phyloP scores from a whole-genome alignment of 164 flowering plant genomes.

The Vitis rotundifolia region DNA sequence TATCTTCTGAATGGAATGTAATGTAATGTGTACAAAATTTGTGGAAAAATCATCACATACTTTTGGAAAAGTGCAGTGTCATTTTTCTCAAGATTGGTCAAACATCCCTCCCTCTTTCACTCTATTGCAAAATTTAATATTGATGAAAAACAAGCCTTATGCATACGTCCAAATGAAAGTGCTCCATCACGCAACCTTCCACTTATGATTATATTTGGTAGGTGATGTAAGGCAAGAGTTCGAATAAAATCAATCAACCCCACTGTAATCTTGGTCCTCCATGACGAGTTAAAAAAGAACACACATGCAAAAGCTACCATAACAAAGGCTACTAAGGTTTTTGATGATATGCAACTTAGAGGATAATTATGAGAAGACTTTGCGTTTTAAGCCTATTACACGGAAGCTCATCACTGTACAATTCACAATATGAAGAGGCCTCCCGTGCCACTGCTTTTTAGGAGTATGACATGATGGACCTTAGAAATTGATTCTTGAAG shows the following conservation, averaged over 20 bases:
- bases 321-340: not conserved
- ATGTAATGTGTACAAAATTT: not conserved
- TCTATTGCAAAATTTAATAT: not conserved
- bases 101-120: slow-evolving; percentile 5
- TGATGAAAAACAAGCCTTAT: not conserved
- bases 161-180: not conserved
- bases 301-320: not conserved
- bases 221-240: not conserved
- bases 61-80: not conserved
- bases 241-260: not conserved
- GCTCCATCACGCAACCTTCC: slow-evolving; percentile 19
- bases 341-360: too few species aligned
- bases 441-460: too few species aligned
- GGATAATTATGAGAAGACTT: too few species aligned
- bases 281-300: not conserved
- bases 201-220: not conserved
- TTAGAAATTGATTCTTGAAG: too few species aligned
- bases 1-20: not conserved
- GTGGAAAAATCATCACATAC: slow-evolving; percentile 4
- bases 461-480: too few species aligned
- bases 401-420: too few species aligned
- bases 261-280: not conserved
- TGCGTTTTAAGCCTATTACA: too few species aligned
- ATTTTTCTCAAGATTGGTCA: slow-evolving; percentile 1
- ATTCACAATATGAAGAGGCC: too few species aligned